Evolutionary conservation across 2,329 filamentous ascomycete genomes (phyloP), one percentile per base, ranked within the genome.

Genomic region (Fusarium protoensiforme): DNA sequence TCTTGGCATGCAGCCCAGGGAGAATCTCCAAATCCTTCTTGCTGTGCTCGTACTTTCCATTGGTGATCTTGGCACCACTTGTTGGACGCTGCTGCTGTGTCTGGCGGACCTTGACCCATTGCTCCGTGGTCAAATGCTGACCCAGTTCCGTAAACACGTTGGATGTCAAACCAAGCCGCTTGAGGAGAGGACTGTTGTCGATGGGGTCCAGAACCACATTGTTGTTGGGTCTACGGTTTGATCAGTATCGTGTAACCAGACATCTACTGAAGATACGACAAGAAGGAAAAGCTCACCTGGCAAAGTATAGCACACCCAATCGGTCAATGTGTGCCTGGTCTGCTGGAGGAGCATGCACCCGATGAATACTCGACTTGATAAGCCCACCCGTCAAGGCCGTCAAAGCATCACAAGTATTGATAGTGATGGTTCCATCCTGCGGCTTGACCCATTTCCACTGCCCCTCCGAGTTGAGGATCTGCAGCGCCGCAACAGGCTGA

Each of bases 401-500:
- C 48, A 88, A 75, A 0, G 85, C 82, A 75, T 88, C 87, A 16
- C 83, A 84, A 0, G 85, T 84, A 65, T 88, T 88, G 64, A 88
- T 84, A 0, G 85, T 87, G 10, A 88, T 84, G 0, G 83, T 87
- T 1, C 84, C 86, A 16, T 85, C 81, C 20, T 85, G 82, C 0
- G 86, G 83, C 24, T 81, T 81, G 0, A 86, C 85, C 79, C 83
- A 88, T 33, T 85, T 87, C 86, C 87, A 88, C 11, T 84, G 64
- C 2, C 82, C 83, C 0, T 83, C 80, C 16, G 83, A 83, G 14
- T 85, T 84, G 39, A 71, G 72, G 43, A 90, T 87, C 71, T 91
- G 88, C 10, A 90, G 81, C 0, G 85, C 87, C 0, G 87, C 87
- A 11, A 90, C 85, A 0, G 88, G 88, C 71, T 90, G 88, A 1